phyloP scores from a whole-genome alignment of 257 asterid species.

The Eucommia ulmoides region DNA sequence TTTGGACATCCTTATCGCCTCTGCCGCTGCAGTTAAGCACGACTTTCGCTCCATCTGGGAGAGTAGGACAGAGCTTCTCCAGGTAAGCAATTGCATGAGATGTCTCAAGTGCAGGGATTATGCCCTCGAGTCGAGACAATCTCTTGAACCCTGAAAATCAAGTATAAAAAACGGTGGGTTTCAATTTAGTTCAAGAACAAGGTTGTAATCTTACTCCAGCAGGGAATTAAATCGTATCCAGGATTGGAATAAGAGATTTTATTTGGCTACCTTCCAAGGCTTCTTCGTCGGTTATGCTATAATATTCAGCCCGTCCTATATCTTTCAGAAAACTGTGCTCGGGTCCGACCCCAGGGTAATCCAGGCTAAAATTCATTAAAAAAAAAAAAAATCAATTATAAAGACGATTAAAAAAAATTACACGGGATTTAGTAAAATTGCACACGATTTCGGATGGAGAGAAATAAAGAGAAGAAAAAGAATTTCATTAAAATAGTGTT shows the following conservation, averaged over 20 bases:
- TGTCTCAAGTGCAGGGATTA: background rate
- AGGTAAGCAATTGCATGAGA: background rate
- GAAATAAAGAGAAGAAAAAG: too few species aligned
- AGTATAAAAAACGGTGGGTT: too few species aligned
- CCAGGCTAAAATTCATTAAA: background rate
- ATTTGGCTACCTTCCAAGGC: background rate
- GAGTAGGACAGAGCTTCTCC: constrained; percentile 82
- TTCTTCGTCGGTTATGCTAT: background rate
- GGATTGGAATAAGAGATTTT: too few species aligned
- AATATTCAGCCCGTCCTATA: background rate
- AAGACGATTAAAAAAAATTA: too few species aligned
- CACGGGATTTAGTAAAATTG: too few species aligned
- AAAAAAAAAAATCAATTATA: too few species aligned
- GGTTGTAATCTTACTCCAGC: too few species aligned
- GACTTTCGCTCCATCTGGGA: constrained; percentile 61
- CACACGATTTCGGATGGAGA: too few species aligned
- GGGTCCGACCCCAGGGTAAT: constrained; percentile 3
- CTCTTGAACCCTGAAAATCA: background rate
- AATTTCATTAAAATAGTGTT: too few species aligned
- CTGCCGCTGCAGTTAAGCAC: constrained; percentile 93
- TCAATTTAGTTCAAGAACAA: too few species aligned
- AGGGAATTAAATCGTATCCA: too few species aligned
- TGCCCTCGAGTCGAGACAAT: background rate
- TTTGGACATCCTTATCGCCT: constrained; percentile 40
- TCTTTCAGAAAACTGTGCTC: background rate